phyloP scores from a whole-genome alignment of 257 asterid genomes.

The Osmanthus fragrans region DNA sequence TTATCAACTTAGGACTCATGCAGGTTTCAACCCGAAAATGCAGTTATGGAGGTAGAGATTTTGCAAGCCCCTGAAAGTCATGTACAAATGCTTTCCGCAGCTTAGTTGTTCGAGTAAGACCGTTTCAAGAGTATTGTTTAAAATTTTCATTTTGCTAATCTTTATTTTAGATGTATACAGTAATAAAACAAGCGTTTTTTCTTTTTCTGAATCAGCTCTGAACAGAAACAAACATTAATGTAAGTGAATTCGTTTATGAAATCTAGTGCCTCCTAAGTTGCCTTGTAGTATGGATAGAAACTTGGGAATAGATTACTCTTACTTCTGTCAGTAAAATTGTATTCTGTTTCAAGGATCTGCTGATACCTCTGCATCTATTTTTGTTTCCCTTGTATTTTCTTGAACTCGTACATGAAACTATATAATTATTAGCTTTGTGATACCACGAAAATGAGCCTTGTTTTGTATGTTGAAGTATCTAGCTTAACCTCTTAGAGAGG shows the following conservation, averaged over 20 bases:
- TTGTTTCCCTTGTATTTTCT: neutral
- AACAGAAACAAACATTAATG: slow-evolving; percentile 4
- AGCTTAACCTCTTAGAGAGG: no score
- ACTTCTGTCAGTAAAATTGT: neutral
- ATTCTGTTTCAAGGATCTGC: neutral
- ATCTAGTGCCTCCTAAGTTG: neutral
- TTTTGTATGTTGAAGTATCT: no score
- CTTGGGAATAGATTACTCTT: neutral
- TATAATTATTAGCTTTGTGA: neutral
- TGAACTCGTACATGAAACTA: neutral
- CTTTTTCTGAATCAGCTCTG: neutral
- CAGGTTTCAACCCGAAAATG: neutral
- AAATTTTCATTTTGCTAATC: neutral
- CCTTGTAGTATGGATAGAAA: neutral
- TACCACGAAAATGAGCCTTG: neutral
- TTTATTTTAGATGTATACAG: slow-evolving; percentile 17
- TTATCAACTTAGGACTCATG: neutral
- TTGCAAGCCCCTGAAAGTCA: slow-evolving; percentile 20
- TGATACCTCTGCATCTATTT: neutral
- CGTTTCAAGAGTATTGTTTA: slow-evolving; percentile 22
- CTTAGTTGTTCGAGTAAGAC: slow-evolving; percentile 13
- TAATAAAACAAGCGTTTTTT: neutral
- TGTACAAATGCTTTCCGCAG: slow-evolving; percentile 25
- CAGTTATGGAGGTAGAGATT: slow-evolving; percentile 29
- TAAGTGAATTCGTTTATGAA: neutral